Conservation (phyloP, 805 yeast species). For the Pichia deserticola region DNA sequence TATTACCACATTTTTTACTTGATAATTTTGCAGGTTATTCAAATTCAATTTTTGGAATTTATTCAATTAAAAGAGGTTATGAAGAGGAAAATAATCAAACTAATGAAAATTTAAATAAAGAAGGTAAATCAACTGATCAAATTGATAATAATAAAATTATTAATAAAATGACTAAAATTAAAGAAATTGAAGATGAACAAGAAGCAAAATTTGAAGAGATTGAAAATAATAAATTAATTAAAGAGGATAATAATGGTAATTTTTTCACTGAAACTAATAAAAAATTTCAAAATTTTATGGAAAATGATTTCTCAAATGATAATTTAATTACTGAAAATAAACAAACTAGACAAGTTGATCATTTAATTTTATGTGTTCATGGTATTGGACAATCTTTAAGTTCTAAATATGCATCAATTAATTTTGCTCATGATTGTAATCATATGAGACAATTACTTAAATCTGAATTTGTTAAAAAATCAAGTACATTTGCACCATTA, state of each 20-base stretch:
- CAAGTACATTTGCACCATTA: conserved; percentile 32
- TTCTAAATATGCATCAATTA: conserved; percentile 66
- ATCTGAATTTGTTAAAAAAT: conserved; percentile 35
- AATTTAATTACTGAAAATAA: conserved; percentile 32
- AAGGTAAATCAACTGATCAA: neutral
- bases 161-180: neutral
- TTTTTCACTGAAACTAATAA: conserved; percentile 18
- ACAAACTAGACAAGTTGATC: conserved; percentile 37
- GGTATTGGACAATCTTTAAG: conserved; percentile 93
- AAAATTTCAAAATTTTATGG: conserved; percentile 39
- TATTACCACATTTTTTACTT: conserved; percentile 21
- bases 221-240: too few species aligned
- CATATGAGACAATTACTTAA: conserved; percentile 53
- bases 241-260: neutral
- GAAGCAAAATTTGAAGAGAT: neutral
- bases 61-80: conserved; percentile 45
- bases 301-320: conserved; percentile 44
- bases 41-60: conserved; percentile 37
- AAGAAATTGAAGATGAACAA: neutral
- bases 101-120: conserved; percentile 8
- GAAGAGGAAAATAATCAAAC: conserved; percentile 4
- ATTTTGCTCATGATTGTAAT: conserved; percentile 80
- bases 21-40: conserved; percentile 20
- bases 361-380: conserved; percentile 79
- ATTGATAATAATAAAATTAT: neutral